These are phyloP conservation scores for Phytophthora cactorum DNA, from an alignment of 352 stramenopile species.

Conservation along the genomic window DNA sequence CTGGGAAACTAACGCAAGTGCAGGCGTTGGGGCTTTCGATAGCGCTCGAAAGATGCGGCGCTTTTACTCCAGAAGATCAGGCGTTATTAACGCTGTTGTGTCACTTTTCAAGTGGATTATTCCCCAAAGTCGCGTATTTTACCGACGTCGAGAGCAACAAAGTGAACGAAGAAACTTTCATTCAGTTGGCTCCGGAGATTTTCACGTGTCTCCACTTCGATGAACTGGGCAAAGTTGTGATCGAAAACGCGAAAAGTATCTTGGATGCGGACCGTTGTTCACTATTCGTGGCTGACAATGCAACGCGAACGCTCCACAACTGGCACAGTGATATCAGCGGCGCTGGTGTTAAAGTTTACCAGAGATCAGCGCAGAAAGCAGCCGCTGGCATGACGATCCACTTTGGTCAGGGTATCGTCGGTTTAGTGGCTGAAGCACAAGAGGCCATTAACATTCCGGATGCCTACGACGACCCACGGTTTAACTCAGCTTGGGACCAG, in stretches of 20 bases:
- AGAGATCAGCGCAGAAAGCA: constrained; percentile 24
- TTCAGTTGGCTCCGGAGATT: constrained; percentile 76
- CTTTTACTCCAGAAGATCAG: constrained; percentile 71
- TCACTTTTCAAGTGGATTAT: constrained; percentile 67
- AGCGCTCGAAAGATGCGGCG: constrained; percentile 60
- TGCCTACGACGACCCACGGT: constrained; percentile 76
- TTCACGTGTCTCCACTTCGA: constrained; percentile 85
- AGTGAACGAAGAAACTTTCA: constrained; percentile 80
- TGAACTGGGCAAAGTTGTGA: constrained; percentile 78
- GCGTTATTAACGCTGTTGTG: constrained; percentile 52
- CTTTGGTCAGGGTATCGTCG: constrained; percentile 79
- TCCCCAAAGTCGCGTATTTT: constrained; percentile 79
- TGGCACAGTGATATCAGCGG: constrained; percentile 81
- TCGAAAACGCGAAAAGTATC: constrained; percentile 78
- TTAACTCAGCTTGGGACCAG: constrained; percentile 81
- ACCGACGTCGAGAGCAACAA: constrained; percentile 85
- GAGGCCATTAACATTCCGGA: constrained; percentile 75
- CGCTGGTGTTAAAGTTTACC: constrained; percentile 60
- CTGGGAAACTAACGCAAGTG: constrained; percentile 66
- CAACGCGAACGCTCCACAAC: constrained; percentile 62
- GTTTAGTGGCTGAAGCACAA: constrained; percentile 69
- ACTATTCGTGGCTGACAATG: constrained; percentile 70
- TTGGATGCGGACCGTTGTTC: constrained; percentile 79
- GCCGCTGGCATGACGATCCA: constrained; percentile 65
- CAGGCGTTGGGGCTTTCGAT: constrained; percentile 66